phyloP scores from a whole-genome alignment of 2,329 filamentous ascomycete species.

The Paracamarosporium sp. region DNA sequence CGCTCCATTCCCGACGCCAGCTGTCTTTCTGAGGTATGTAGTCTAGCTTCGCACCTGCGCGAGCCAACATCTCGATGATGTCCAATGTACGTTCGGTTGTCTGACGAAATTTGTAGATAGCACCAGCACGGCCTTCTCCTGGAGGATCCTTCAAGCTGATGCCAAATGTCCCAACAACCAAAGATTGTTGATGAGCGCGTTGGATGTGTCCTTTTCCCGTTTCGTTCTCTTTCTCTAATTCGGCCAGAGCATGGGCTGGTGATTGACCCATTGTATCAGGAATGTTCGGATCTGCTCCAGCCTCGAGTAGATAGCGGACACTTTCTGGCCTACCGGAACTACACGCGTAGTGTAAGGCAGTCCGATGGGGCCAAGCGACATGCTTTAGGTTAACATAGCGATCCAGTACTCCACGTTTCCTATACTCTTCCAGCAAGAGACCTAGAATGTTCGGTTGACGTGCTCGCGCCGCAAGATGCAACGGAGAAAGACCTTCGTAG shows the following conservation, averaged over 20 bases:
- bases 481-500: neutral
- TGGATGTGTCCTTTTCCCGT: neutral
- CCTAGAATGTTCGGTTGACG: neutral
- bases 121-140: neutral
- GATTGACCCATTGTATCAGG: neutral
- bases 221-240: neutral
- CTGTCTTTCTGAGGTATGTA: too few relatives aligned
- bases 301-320: neutral
- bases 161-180: neutral
- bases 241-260: neutral
- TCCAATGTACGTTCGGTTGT: neutral
- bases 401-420: neutral
- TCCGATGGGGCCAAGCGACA: neutral
- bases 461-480: neutral
- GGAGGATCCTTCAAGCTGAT: neutral
- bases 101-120: neutral
- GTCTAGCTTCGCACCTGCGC: neutral
- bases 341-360: neutral
- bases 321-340: neutral
- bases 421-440: neutral
- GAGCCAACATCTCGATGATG: neutral
- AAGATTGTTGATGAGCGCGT: neutral
- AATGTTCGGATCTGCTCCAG: neutral
- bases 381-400: neutral
- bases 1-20: neutral